Conservation (phyloP, 768 basidiomycete species). For the Russula abietina region DNA sequence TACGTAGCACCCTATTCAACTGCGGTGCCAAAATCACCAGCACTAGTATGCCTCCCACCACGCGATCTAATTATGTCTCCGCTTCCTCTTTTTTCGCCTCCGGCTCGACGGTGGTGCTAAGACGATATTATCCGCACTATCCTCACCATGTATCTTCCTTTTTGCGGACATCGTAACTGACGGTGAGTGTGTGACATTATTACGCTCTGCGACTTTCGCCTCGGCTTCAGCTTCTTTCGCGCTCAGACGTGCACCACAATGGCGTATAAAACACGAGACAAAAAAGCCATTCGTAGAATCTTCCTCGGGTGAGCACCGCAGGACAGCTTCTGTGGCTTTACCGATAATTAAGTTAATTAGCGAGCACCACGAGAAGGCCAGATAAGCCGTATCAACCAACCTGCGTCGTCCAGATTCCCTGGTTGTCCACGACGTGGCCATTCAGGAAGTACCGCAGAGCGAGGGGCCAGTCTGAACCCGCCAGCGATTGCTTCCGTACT, state of each 20-base stretch:
- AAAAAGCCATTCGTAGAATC: slow-evolving; percentile 97
- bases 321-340: slow-evolving; percentile 44
- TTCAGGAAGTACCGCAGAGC: slow-evolving; percentile 59
- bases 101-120: neutral
- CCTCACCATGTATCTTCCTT: slow-evolving; percentile 3
- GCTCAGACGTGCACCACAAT: neutral
- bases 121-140: neutral
- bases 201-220: neutral
- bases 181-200: neutral
- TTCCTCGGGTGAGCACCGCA: slow-evolving; percentile 73
- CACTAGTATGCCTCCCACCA: neutral
- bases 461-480: slow-evolving; percentile 64
- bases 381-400: neutral
- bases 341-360: neutral
- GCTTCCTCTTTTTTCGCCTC: slow-evolving; percentile 11
- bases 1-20: neutral
- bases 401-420: slow-evolving; percentile 47
- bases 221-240: slow-evolving; percentile 3
- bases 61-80: neutral
- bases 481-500: slow-evolving; percentile 59
- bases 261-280: slow-evolving; percentile 81
- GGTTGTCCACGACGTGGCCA: slow-evolving; percentile 79
- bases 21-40: neutral
- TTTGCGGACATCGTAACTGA: slow-evolving; percentile 2
- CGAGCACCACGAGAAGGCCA: neutral